phyloP scores from a whole-genome alignment of 352 stramenopile genomes.

The Phytophthora vignae region DNA sequence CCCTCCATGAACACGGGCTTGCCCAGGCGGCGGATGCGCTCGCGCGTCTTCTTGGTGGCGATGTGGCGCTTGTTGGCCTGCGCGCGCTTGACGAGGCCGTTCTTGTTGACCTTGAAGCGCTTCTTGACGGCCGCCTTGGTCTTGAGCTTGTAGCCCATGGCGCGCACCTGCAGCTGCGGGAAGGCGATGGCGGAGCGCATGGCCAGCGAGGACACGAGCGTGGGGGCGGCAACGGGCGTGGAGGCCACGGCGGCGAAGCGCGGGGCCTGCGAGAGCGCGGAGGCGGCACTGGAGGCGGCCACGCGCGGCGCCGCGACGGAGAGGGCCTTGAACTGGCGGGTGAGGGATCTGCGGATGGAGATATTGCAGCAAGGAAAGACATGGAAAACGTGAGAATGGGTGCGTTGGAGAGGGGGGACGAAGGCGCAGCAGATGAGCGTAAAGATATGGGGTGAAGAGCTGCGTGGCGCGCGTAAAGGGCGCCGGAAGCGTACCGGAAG shows the following conservation, averaged over 20 bases:
- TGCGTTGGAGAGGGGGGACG: constrained; percentile 22
- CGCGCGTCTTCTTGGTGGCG: constrained; percentile 85
- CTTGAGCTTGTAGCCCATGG: constrained; percentile 88
- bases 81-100: constrained; percentile 80
- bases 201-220: constrained; percentile 25
- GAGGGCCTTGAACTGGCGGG: constrained; percentile 63
- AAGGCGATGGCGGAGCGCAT: constrained; percentile 40
- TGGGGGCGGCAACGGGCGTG: constrained; percentile 12
- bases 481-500: constrained; percentile 44
- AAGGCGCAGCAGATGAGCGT: not conserved
- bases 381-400: not conserved
- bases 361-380: not conserved
- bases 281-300: constrained; percentile 5
- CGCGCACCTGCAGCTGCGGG: constrained; percentile 60
- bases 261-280: constrained; percentile 16
- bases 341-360: constrained; percentile 50
- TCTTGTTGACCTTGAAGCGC: constrained; percentile 85
- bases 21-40: constrained; percentile 78
- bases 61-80: constrained; percentile 89
- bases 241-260: constrained; percentile 30
- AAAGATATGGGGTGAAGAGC: not conserved
- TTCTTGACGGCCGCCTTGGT: constrained; percentile 86
- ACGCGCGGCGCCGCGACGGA: constrained; percentile 41
- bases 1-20: constrained; percentile 75
- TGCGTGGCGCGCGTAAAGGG: not conserved